Evolutionary conservation across 2,329 filamentous ascomycete species (phyloP).

Genomic region (Cercospora canescens): DNA sequence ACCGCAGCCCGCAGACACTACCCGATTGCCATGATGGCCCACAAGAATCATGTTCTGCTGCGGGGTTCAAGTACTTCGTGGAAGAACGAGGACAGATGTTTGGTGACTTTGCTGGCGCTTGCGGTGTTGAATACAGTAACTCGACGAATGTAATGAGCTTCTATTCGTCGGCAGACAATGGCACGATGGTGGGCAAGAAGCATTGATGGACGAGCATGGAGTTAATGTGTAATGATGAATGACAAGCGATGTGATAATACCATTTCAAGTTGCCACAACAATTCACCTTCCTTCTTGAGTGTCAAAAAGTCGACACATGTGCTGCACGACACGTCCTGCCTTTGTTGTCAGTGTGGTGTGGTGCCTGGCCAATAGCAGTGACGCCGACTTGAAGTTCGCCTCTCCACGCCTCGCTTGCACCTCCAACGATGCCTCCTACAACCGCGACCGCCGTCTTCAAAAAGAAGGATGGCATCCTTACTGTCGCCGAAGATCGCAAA

Average conservation of each 20-base stretch:
- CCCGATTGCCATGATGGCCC: slow-evolving; percentile 52
- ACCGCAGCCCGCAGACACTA: slow-evolving; percentile 52
- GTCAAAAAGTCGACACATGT: neutral
- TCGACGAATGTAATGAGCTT: slow-evolving; percentile 41
- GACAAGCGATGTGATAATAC: neutral
- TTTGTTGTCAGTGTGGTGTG: neutral
- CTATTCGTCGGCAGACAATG: slow-evolving; percentile 26
- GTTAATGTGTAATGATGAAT: slow-evolving; percentile 13
- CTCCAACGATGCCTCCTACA: slow-evolving; percentile 31
- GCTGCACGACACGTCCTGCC: neutral
- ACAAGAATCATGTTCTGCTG: slow-evolving; percentile 50
- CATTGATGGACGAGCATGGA: slow-evolving; percentile 2
- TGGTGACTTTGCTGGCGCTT: slow-evolving; percentile 45
- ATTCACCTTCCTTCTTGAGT: neutral
- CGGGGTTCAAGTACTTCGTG: slow-evolving; percentile 47
- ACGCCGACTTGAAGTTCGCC: slow-evolving; percentile 7
- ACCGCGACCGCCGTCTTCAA: slow-evolving; percentile 78
- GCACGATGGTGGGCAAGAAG: slow-evolving; percentile 25
- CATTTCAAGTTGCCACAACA: neutral
- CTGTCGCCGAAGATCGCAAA: slow-evolving; percentile 70
- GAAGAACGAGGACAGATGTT: slow-evolving; percentile 44
- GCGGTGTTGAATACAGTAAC: slow-evolving; percentile 45
- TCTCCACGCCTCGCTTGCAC: slow-evolving; percentile 6
- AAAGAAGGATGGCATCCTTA: slow-evolving; percentile 88
- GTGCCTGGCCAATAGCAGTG: slow-evolving; percentile 3